A percentile compares a stretch with the other conserved stretches of the same genome.
phyloP scores from a whole-genome alignment of 2,329 filamentous ascomycete genomes.

The Diaporthe batatas region DNA sequence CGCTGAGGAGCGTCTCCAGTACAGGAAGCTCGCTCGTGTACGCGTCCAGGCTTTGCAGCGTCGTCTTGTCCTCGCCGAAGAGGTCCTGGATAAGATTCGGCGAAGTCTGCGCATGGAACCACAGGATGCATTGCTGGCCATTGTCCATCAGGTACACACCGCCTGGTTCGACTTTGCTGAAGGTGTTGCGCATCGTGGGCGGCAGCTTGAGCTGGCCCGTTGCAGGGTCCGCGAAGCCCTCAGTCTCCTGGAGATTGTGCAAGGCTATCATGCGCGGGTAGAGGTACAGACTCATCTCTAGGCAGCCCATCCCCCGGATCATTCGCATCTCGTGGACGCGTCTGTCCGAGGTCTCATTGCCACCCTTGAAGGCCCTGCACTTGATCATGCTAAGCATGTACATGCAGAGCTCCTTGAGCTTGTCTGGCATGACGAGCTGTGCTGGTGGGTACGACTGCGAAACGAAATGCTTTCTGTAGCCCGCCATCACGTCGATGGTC shows the following conservation, averaged over 20 bases:
- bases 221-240: slow-evolving; percentile 90
- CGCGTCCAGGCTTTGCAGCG: slow-evolving; percentile 82
- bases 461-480: slow-evolving; percentile 93
- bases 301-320: slow-evolving; percentile 87
- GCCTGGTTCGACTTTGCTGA: slow-evolving; percentile 89
- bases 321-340: slow-evolving; percentile 92
- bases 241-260: slow-evolving; percentile 87
- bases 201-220: slow-evolving; percentile 91
- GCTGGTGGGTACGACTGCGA: slow-evolving; percentile 86
- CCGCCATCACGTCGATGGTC: slow-evolving; percentile 90
- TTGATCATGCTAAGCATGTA: slow-evolving; percentile 93
- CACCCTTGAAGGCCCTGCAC: slow-evolving; percentile 92
- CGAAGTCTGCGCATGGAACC: slow-evolving; percentile 93
- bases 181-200: slow-evolving; percentile 83
- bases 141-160: slow-evolving; percentile 97
- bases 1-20: slow-evolving; percentile 91
- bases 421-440: slow-evolving; percentile 94
- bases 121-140: slow-evolving; percentile 90
- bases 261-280: slow-evolving; percentile 94
- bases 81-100: slow-evolving; percentile 92
- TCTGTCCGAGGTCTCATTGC: slow-evolving; percentile 90
- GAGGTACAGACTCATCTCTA: slow-evolving; percentile 90
- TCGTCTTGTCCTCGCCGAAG: slow-evolving; percentile 82
- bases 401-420: slow-evolving; percentile 97
- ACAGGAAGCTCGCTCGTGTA: slow-evolving; percentile 85